These are phyloP conservation scores for Candida anglica DNA, from an alignment of 805 yeast genomes.

Conservation along the genomic window DNA sequence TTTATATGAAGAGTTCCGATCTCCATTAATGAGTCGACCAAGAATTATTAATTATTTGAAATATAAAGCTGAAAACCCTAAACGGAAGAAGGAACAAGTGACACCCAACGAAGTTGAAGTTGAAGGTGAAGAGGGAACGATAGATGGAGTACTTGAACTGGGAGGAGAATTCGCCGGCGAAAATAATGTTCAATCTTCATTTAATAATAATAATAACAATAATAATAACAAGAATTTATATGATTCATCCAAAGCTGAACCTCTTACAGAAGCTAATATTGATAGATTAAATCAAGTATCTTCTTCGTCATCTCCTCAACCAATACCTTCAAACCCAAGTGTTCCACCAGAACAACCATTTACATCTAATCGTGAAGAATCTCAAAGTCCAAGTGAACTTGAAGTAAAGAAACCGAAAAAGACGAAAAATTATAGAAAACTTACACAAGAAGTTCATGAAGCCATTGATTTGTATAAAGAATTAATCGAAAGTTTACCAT, in stretches of 20 bases:
- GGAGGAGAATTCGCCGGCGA: neutral
- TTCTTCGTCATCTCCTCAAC: conserved; percentile 1
- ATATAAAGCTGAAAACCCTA: conserved; percentile 48
- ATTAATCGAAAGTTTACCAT: conserved; percentile 68
- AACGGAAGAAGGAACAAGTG: conserved; percentile 4
- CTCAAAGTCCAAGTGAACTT: neutral
- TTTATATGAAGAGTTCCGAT: conserved; percentile 73
- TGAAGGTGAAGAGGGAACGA: neutral
- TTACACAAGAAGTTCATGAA: conserved; percentile 60
- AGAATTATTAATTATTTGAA: conserved; percentile 64
- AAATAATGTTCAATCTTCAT: neutral
- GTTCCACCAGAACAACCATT: conserved; percentile 1
- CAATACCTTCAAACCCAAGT: neutral
- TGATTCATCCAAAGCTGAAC: conserved; percentile 14
- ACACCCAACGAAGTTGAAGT: neutral
- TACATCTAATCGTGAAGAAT: neutral
- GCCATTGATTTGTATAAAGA: conserved; percentile 69
- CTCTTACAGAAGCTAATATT: conserved; percentile 29
- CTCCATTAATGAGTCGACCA: conserved; percentile 63
- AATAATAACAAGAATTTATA: neutral
- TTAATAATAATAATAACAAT: too few relatives aligned
- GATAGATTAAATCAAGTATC: conserved; percentile 22
- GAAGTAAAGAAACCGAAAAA: conserved; percentile 24
- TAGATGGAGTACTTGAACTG: neutral
- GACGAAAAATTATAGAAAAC: conserved; percentile 49